A percentile compares a stretch with the other conserved stretches of the same genome.
Evolutionary conservation across 768 basidiomycete genomes (phyloP).

Genomic region (Naganishia vaughanmartiniae): DNA sequence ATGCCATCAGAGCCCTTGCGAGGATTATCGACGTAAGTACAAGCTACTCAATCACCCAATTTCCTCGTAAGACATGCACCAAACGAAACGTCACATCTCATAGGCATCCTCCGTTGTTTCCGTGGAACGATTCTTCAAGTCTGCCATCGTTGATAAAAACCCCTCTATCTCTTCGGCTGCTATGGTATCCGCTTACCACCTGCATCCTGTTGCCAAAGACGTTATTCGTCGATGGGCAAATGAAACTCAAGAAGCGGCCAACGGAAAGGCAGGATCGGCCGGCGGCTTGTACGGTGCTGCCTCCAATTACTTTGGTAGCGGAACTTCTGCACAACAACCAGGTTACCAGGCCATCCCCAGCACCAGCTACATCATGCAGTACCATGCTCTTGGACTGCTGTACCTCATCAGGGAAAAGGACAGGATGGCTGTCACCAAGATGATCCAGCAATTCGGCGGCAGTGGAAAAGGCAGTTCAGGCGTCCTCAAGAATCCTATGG

Average conservation of each 20-base stretch:
- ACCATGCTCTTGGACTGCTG: constrained; percentile 89
- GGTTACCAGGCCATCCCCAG: constrained; percentile 77
- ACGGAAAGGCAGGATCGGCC: constrained; percentile 70
- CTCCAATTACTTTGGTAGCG: constrained; percentile 41
- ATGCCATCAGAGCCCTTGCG: constrained; percentile 92
- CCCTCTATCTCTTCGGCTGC: constrained; percentile 94
- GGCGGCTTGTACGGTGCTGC: constrained; percentile 57
- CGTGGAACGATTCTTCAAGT: constrained; percentile 98
- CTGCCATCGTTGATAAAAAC: constrained; percentile 95
- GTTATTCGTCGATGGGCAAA: constrained; percentile 99
- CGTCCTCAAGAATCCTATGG: constrained; percentile 90
- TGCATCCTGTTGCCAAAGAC: constrained; percentile 87
- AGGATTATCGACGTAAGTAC: constrained; percentile 90
- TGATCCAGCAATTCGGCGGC: constrained; percentile 84
- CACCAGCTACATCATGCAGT: constrained; percentile 90
- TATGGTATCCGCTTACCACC: constrained; percentile 93
- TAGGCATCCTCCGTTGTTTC: constrained; percentile 66
- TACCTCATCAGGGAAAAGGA: constrained; percentile 96
- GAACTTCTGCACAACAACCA: constrained; percentile 56
- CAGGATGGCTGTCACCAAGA: constrained; percentile 97
- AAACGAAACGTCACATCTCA: not conserved
- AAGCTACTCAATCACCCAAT: not conserved
- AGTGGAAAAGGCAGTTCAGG: constrained; percentile 66
- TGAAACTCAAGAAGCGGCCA: constrained; percentile 94
- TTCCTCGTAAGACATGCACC: not conserved